These are phyloP conservation scores for Talaromyces sp. DNA, from an alignment of 2,329 filamentous ascomycete genomes.

Conservation along the genomic window DNA sequence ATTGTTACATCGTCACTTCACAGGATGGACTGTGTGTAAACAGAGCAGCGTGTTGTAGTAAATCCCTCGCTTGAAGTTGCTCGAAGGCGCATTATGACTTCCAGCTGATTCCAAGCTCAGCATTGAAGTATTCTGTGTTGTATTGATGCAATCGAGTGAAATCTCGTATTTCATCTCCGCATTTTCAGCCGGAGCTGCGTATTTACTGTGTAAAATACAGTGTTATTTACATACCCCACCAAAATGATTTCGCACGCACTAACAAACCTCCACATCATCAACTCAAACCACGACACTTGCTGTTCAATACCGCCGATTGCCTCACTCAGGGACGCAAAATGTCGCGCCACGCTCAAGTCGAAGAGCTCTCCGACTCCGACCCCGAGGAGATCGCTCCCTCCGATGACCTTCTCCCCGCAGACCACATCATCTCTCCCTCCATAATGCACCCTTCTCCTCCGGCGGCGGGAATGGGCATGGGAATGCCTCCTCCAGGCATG, in stretches of 20 bases:
- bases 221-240: background rate
- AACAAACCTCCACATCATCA: background rate
- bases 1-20: background rate
- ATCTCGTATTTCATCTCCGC: background rate
- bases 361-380: slow-evolving; percentile 91
- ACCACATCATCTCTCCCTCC: slow-evolving; percentile 37
- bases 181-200: background rate
- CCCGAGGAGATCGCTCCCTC: slow-evolving; percentile 80
- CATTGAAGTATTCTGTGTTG: no score
- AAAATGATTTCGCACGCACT: slow-evolving; percentile 6
- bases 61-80: no score
- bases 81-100: background rate
- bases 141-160: background rate
- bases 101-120: no score
- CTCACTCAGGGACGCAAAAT: slow-evolving; percentile 44
- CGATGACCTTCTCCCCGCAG: slow-evolving; percentile 48
- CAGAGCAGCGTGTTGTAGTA: background rate
- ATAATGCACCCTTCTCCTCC: slow-evolving; percentile 27
- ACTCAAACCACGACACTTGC: no score
- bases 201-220: background rate
- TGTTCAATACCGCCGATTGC: background rate
- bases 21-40: background rate
- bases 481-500: slow-evolving; percentile 26
- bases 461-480: background rate
- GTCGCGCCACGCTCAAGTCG: slow-evolving; percentile 77